phyloP scores from a whole-genome alignment of 345 rosid species.

The Lepidium africanum region DNA sequence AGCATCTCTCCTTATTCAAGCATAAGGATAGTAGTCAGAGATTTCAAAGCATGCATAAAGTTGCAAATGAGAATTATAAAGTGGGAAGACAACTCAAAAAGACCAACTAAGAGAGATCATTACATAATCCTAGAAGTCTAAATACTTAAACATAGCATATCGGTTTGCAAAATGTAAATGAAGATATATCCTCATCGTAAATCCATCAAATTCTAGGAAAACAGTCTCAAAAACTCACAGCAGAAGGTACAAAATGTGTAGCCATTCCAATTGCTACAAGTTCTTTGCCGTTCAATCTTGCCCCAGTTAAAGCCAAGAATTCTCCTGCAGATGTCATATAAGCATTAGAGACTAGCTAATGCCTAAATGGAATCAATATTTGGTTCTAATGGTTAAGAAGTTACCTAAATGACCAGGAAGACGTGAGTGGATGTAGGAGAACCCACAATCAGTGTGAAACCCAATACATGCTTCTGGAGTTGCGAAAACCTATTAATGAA shows the following conservation, averaged over 20 bases:
- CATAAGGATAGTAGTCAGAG: neutral
- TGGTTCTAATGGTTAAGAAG: slow-evolving; percentile 6
- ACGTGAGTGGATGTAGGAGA: slow-evolving; percentile 77
- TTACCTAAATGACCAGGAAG: slow-evolving; percentile 86
- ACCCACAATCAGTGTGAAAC: slow-evolving; percentile 87
- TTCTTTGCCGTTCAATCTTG: slow-evolving; percentile 79
- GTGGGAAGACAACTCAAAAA: neutral
- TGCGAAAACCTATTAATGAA: slow-evolving; percentile 52
- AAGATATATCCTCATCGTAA: neutral
- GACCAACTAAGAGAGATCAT: neutral
- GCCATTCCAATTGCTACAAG: slow-evolving; percentile 71
- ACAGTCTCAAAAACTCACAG: slow-evolving; percentile 35
- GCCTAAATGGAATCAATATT: neutral
- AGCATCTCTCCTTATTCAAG: neutral
- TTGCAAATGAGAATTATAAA: neutral
- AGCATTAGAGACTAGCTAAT: neutral
- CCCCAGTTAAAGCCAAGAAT: slow-evolving; percentile 81
- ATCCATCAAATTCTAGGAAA: neutral
- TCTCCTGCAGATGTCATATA: slow-evolving; percentile 49
- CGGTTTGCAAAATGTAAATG: neutral
- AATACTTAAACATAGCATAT: neutral
- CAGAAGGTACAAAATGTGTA: slow-evolving; percentile 83
- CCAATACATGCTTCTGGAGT: slow-evolving; percentile 97
- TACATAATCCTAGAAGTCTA: neutral
- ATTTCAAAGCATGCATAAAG: neutral